Percentiles rank a stretch among this genome's conserved stretches.
Conservation (phyloP, 345 rosid genomes). For the Syzygium grande region DNA sequence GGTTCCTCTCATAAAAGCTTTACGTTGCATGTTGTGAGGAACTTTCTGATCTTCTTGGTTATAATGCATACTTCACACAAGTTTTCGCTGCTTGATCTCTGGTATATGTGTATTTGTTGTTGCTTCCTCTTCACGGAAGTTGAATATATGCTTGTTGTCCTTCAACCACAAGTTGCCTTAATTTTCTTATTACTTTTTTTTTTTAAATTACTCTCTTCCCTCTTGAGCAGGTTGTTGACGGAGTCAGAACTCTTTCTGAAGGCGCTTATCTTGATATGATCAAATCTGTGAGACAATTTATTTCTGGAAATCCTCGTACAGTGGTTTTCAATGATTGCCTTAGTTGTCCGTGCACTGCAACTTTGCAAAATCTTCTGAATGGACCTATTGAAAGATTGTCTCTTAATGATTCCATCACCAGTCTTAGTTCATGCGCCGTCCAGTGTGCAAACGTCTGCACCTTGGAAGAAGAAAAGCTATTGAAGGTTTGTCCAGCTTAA, state of each 20-base stretch:
- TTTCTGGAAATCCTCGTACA: constrained; percentile 43
- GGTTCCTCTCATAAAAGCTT: not conserved
- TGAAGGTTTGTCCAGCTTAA: constrained; percentile 30
- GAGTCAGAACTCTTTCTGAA: constrained; percentile 25
- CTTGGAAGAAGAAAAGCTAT: constrained; percentile 6
- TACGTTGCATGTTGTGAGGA: not conserved
- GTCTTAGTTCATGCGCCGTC: constrained; percentile 41
- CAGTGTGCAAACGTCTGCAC: not conserved
- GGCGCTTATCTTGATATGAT: constrained; percentile 32
- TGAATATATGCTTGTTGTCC: not conserved
- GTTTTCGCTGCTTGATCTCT: not conserved
- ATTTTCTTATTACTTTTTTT: too few species aligned
- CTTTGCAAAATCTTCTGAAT: constrained; percentile 30
- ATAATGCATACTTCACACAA: not conserved
- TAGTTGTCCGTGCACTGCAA: constrained; percentile 10
- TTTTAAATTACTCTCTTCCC: not conserved
- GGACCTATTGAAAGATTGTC: constrained; percentile 38
- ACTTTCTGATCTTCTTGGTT: not conserved
- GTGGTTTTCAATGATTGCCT: constrained; percentile 41
- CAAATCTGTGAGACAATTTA: constrained; percentile 47
- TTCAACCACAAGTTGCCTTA: not conserved
- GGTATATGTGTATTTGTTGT: not conserved
- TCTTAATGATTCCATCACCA: constrained; percentile 27
- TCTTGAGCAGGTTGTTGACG: constrained; percentile 62
- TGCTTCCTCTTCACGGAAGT: not conserved